Conservation (phyloP, 2,329 filamentous ascomycete species). For the Talaromyces islandicus region DNA sequence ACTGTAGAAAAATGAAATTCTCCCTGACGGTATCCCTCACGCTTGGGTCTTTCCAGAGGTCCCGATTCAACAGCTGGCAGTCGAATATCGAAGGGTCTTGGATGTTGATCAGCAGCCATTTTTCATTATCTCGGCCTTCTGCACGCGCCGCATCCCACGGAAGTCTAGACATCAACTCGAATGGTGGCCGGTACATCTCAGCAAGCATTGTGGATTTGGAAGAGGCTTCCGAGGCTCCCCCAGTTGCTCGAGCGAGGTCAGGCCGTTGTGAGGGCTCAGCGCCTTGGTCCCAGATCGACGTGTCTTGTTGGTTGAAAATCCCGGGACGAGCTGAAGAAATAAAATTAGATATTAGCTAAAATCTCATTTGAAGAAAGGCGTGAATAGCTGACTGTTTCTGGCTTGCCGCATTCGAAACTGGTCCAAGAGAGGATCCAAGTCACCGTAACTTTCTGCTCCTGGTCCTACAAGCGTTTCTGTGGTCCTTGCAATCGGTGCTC, state of each 20-base stretch:
- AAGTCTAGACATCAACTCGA: conserved; percentile 75
- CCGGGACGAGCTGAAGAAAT: conserved; percentile 43
- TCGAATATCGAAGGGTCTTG: conserved; percentile 92
- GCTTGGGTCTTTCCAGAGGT: conserved; percentile 85
- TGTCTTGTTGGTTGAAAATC: conserved; percentile 63
- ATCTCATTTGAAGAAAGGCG: not conserved
- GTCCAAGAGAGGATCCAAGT: conserved; percentile 48
- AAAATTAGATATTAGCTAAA: not conserved
- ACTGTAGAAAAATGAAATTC: conserved; percentile 95
- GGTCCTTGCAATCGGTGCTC: conserved; percentile 84
- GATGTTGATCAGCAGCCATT: conserved; percentile 94
- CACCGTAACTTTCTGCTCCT: conserved; percentile 48
- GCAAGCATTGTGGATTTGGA: conserved; percentile 73
- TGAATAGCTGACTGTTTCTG: conserved; percentile 26
- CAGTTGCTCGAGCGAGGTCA: conserved; percentile 55
- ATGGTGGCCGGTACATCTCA: conserved; percentile 87
- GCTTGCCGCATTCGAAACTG: conserved; percentile 51
- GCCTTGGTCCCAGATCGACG: conserved; percentile 54
- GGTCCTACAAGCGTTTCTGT: conserved; percentile 87
- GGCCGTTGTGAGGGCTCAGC: conserved; percentile 44
- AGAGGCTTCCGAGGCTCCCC: conserved; percentile 59
- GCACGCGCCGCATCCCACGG: conserved; percentile 81
- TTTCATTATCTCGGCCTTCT: conserved; percentile 78
- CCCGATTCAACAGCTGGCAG: conserved; percentile 87
- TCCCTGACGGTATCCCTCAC: conserved; percentile 77